phyloP scores from a whole-genome alignment of 495 filamentous ascomycete species.

The Hapsidospora chrysogenum region DNA sequence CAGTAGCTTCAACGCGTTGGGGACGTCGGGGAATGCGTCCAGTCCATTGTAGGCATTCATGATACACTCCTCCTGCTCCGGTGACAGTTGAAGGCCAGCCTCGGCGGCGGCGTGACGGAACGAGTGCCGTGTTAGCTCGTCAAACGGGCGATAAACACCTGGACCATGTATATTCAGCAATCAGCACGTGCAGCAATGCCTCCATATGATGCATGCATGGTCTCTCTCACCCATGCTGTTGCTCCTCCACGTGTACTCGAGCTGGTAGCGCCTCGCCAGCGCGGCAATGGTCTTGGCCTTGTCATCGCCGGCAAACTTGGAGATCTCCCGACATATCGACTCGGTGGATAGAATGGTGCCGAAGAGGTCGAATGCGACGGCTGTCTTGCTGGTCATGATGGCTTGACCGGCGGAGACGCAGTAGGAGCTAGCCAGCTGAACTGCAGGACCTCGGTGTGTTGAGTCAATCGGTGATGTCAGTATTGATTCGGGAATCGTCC shows the following conservation, averaged over 20 bases:
- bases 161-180: too few species aligned
- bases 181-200: too few species aligned
- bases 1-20: conserved; percentile 29
- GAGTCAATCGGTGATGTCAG: not conserved
- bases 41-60: conserved; percentile 56
- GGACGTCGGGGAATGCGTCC: conserved; percentile 52
- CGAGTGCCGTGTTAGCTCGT: conserved; percentile 42
- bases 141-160: conserved; percentile 50
- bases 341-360: conserved; percentile 57
- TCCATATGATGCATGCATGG: too few species aligned
- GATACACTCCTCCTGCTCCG: conserved; percentile 24
- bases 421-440: not conserved
- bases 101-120: conserved; percentile 48
- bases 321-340: conserved; percentile 40
- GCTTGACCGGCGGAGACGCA: too few species aligned
- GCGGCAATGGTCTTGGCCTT: conserved; percentile 37
- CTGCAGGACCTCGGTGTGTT: not conserved
- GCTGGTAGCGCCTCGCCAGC: conserved; percentile 37
- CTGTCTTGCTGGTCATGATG: conserved; percentile 9
- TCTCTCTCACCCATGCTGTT: conserved; percentile 54
- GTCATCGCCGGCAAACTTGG: conserved; percentile 33
- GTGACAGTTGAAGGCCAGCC: conserved; percentile 17
- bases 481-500: not conserved
- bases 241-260: conserved; percentile 72
- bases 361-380: conserved; percentile 63